phyloP scores from a whole-genome alignment of 2,329 filamentous ascomycete species.

The Talaromyces sp. region DNA sequence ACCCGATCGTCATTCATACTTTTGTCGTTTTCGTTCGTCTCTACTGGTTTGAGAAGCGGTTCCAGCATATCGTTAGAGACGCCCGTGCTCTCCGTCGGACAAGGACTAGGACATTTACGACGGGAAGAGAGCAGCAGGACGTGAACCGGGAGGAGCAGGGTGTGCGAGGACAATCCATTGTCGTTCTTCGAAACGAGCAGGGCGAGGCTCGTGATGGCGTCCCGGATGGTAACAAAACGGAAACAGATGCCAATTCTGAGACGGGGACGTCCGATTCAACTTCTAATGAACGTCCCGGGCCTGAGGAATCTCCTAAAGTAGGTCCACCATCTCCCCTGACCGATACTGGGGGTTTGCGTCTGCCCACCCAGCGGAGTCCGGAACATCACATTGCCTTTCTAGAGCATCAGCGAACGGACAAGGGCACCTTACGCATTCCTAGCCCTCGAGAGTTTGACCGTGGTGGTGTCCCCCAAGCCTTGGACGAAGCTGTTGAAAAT shows the following conservation, averaged over 20 bases:
- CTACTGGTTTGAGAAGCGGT: conserved; percentile 98
- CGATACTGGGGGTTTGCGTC: conserved; percentile 52
- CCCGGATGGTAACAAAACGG: conserved; percentile 24
- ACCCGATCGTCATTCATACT: conserved; percentile 79
- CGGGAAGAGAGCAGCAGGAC: conserved; percentile 41
- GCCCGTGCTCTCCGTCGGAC: conserved; percentile 63
- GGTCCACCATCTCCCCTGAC: conserved; percentile 41
- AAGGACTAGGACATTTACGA: conserved; percentile 52
- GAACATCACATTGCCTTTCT: conserved; percentile 86
- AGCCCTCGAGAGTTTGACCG: conserved; percentile 86
- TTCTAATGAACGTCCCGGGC: conserved; percentile 21
- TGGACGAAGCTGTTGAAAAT: conserved; percentile 46
- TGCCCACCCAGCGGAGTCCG: conserved; percentile 54
- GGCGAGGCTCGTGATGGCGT: conserved; percentile 28
- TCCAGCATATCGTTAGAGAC: conserved; percentile 76
- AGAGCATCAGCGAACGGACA: conserved; percentile 74
- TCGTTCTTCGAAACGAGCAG: conserved; percentile 34
- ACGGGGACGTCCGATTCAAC: conserved; percentile 27
- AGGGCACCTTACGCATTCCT: conserved; percentile 77
- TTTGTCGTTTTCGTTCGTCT: conserved; percentile 87
- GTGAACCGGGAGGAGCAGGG: conserved; percentile 36
- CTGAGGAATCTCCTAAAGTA: conserved; percentile 7
- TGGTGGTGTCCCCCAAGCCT: conserved; percentile 65
- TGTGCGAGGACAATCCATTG: conserved; percentile 37
- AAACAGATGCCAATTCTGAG: conserved; percentile 26